phyloP scores from a whole-genome alignment of 179 eudicot species.

The Actinidia polygama region DNA sequence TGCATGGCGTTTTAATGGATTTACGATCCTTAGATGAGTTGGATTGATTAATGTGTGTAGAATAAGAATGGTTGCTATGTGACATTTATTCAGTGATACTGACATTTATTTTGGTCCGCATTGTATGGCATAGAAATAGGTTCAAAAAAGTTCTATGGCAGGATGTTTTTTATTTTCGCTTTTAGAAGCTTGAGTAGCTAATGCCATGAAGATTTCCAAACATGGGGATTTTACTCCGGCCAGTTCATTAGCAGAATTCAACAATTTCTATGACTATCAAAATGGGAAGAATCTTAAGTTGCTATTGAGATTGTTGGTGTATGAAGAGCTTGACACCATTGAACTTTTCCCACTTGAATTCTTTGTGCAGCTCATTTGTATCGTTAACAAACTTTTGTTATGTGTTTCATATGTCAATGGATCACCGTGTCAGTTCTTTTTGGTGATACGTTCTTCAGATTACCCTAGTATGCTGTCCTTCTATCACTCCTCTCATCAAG shows the following conservation, averaged over 20 bases:
- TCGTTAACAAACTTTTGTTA: not conserved
- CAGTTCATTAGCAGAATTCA: too few species aligned
- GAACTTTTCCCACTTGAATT: not conserved
- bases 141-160: not conserved
- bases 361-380: not conserved
- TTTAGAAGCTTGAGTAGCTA: not conserved
- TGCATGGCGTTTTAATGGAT: not conserved
- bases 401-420: not conserved
- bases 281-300: not conserved
- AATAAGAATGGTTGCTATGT: not conserved
- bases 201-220: not conserved
- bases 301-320: not conserved
- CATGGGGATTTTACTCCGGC: not conserved
- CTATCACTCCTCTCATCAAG: too few species aligned
- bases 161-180: not conserved
- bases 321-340: not conserved
- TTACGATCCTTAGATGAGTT: not conserved
- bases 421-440: not conserved
- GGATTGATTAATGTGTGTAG: not conserved
- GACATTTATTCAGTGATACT: not conserved
- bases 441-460: not conserved
- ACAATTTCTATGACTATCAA: not conserved
- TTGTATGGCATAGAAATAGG: not conserved
- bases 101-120: not conserved
- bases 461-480: not conserved